Percentiles rank a stretch among this genome's conserved stretches.
phyloP scores from a whole-genome alignment of 352 stramenopile genomes.

The Phytophthora tubulina region DNA sequence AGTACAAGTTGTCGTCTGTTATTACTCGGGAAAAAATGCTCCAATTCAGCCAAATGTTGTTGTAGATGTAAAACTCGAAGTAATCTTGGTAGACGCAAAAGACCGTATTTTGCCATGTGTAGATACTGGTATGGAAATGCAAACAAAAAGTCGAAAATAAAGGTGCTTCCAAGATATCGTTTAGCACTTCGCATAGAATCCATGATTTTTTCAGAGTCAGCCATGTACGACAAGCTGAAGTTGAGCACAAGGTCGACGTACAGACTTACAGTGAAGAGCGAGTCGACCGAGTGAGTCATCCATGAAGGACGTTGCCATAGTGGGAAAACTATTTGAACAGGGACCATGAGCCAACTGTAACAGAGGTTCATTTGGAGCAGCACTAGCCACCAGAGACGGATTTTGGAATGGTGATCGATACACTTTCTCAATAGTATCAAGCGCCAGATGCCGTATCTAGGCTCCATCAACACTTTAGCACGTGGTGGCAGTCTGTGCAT shows the following conservation, averaged over 20 bases:
- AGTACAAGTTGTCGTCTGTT: constrained; percentile 53
- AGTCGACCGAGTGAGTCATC: constrained; percentile 42
- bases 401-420: constrained; percentile 62
- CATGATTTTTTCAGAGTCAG: constrained; percentile 66
- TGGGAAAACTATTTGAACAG: constrained; percentile 63
- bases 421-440: constrained; percentile 24
- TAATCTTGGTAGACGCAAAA: constrained; percentile 53
- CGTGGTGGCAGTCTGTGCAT: background rate
- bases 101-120: constrained; percentile 31
- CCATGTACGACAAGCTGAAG: constrained; percentile 63
- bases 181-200: constrained; percentile 47
- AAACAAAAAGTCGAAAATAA: constrained; percentile 58
- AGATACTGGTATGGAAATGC: constrained; percentile 55
- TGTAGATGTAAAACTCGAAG: constrained; percentile 43
- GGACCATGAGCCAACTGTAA: constrained; percentile 64
- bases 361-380: constrained; percentile 43
- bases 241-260: constrained; percentile 65
- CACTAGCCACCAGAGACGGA: constrained; percentile 61
- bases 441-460: constrained; percentile 9
- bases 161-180: constrained; percentile 49
- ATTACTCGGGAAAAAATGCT: constrained; percentile 57
- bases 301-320: constrained; percentile 47
- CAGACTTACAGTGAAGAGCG: constrained; percentile 43
- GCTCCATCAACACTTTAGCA: constrained; percentile 5
- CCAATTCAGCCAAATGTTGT: constrained; percentile 48